Evolutionary conservation across 1,284 basidiomycete genomes (phyloP), one percentile per base, ranked within the genome.

Genomic region (Tremellales sp.): DNA sequence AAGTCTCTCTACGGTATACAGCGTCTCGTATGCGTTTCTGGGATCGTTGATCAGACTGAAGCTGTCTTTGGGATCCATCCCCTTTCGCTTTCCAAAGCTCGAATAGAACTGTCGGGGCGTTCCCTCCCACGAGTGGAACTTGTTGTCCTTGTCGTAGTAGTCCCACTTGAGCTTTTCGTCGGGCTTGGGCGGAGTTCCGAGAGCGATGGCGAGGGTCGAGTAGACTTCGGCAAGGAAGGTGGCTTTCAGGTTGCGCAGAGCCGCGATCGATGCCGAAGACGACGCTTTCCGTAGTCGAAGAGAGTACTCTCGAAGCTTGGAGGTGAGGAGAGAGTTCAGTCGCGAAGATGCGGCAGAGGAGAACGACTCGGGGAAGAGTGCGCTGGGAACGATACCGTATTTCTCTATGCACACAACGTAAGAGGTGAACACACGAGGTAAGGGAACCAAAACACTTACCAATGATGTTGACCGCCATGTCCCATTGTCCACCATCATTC

Each of bases 1-100:
- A 38, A 97, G 82, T 55, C 86, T 85, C 61, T 93, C 84, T 26
- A 97, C 89, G 5, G 89, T 89, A 75, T 94, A 94, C n/a, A 94
- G 78, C 70, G 83, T 85, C 50, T 78, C 79, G 64, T 85, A 87
- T 16, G 77, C 76, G 66, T 95, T 92, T 26, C 93, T 81, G 14
- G 94, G 93, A 68, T 97, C 93, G 65, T 97, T 86, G 73, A 97
- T 92, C 29, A 97, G 79, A 40, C 90, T 94, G 77, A 95, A 93
- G 6, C 79, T 83, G 32, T 87, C 84, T 40, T 60, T 65, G 36
- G 60, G 72, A 37, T 68, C 60, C 65, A 68, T 65, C 33, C 45
- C 40, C 56, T 65, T 68, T 26, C 64, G 50, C 34, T 56, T 55
- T 19, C 61, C 54, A 32, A 50, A 66, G 33, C 57, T 50, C 60